A percentile compares a stretch with the other conserved stretches of the same genome.
Evolutionary conservation across 129 eudicot genomes (phyloP).

Genomic region (Apium graveolens): DNA sequence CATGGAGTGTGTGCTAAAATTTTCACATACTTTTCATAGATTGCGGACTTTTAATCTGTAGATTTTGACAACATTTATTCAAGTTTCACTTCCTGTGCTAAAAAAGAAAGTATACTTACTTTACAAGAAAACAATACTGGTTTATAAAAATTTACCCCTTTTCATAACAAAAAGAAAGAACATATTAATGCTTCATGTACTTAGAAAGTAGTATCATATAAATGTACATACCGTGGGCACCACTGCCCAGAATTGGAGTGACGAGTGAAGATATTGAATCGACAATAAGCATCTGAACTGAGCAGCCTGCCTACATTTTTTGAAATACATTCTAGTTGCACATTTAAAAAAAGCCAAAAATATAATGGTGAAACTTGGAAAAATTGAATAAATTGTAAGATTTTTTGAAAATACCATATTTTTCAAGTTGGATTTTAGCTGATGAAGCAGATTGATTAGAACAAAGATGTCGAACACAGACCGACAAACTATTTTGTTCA

Average conservation of each 20-base stretch:
- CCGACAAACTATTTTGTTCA: slow-evolving; percentile 55
- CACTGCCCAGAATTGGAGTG: slow-evolving; percentile 63
- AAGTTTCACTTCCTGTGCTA: background rate
- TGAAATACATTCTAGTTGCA: background rate
- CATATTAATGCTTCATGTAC: background rate
- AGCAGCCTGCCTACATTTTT: slow-evolving; percentile 31
- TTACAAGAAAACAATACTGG: background rate
- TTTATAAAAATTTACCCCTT: background rate
- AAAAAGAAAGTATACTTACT: background rate
- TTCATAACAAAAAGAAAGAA: background rate
- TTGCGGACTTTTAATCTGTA: too few species aligned
- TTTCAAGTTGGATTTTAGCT: slow-evolving; percentile 37
- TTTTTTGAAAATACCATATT: slow-evolving; percentile 32
- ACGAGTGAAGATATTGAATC: slow-evolving; percentile 83
- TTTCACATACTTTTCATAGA: background rate
- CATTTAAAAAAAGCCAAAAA: background rate
- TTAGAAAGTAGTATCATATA: background rate
- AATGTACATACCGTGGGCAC: slow-evolving; percentile 47
- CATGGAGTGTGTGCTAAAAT: background rate
- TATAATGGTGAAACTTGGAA: background rate
- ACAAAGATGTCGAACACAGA: slow-evolving; percentile 67
- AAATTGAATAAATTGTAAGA: background rate
- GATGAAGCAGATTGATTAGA: slow-evolving; percentile 55
- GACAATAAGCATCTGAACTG: slow-evolving; percentile 47
- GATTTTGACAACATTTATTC: background rate